Base-by-base conservation (phyloP, 2,329 filamentous ascomycete species). In the Colletotrichum phormii region DNA sequence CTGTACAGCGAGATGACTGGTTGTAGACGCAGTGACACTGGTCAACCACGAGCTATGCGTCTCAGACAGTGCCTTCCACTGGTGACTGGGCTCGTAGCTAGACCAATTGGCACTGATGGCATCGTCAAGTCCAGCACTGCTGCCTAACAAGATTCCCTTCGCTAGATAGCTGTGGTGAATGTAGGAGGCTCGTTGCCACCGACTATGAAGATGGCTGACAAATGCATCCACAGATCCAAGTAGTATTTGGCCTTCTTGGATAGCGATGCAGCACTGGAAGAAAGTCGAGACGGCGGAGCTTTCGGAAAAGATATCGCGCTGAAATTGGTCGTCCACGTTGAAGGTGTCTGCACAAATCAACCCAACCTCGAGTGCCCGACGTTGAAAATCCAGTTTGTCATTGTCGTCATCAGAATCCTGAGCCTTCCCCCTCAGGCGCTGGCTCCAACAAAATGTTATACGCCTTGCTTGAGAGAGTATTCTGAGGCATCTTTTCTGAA, bases 331-430 rank as follows among this genome's bases (percentile, higher is more conserved):
- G 15, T 87, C 85, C 1, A 85, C 74, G 66, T 88, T 81, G 64
- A 86, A 89, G 0, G 86, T 85, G n/a, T 77, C 75, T 4, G 79
- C 75, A 67, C 86, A 86, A 1, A 85, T 80, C 42, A 87, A 72
- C 0, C 84, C 81, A 4, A 86, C 78, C 55, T 86, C 82, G 15
- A 83, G 77, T 4, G 78, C 77, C 35, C 81, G 80, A 0, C 75
- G 69, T 18, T 76, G 76, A 0, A 89, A 76, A 4, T 79, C 75
- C 1, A 69, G 73, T 49, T 81, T 77, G 8, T 80, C 78, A 0
- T 69, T 54, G 2, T 81, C 76, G 7, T 81, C 75, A 7, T 72
- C 73, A 0, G 75, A 72, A 0, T 64, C 42, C 53, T 76, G 74
- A 0, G 75, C 74, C 55, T 80, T 81, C 0, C 77, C 37, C 22